Evolutionary conservation across 169 alveolate genomes (phyloP).

Genomic region (Cryptosporidium viatorum): DNA sequence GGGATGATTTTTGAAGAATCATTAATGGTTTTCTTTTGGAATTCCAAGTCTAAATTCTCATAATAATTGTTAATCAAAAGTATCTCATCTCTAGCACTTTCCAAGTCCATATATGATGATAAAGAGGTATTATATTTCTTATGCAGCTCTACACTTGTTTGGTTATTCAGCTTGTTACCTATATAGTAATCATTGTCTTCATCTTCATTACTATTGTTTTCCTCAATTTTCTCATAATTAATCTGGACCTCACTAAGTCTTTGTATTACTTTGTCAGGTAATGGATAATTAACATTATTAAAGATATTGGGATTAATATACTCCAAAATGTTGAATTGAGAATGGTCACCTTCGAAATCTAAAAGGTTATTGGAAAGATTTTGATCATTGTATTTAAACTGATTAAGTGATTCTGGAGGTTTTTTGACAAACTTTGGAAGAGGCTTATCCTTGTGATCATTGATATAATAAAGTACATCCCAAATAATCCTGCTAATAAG

Average conservation of each 20-base stretch:
- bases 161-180: background rate
- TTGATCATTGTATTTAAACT: background rate
- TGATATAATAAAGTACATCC: slow-evolving; percentile 48
- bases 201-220: background rate
- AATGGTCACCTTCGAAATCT: slow-evolving; percentile 12
- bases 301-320: slow-evolving; percentile 43
- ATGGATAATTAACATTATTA: slow-evolving; percentile 10
- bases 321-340: slow-evolving; percentile 50
- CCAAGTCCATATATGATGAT: slow-evolving; percentile 46
- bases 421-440: slow-evolving; percentile 35
- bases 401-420: slow-evolving; percentile 27
- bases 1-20: slow-evolving; percentile 38
- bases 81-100: slow-evolving; percentile 30
- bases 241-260: background rate
- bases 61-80: slow-evolving; percentile 30
- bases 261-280: slow-evolving; percentile 13
- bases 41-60: slow-evolving; percentile 18
- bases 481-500: slow-evolving; percentile 61
- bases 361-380: background rate
- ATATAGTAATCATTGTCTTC: background rate
- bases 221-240: slow-evolving; percentile 10
- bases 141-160: slow-evolving; percentile 30
- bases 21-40: slow-evolving; percentile 40
- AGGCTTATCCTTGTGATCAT: slow-evolving; percentile 47
- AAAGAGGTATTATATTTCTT: slow-evolving; percentile 18